Base-by-base conservation (phyloP, 768 basidiomycete genomes). In the Tulasnella sp. region DNA sequence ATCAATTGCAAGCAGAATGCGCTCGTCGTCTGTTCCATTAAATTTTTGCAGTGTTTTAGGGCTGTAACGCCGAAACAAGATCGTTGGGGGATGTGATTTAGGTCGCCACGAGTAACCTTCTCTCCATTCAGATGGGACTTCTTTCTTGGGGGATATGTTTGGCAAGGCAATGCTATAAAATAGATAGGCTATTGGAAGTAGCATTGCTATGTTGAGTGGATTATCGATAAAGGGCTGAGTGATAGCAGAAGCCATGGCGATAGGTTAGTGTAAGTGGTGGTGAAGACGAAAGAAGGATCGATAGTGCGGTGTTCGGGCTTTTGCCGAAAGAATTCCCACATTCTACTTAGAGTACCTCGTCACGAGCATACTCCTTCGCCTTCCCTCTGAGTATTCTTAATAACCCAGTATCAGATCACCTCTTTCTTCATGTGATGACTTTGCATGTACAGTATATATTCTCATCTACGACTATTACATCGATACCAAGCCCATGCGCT, bases 51-150 rank as follows among this genome's bases (percentile, higher is more conserved):
- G 69, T 2, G 86, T 81, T 63, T 74, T 77, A 0, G 92, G 80
- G 0, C 86, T 92, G 62, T 79, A 95, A 0, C 74, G 76, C 62
- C 77, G 73, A 67, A 78, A 90, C 19, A 90, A 64, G 16, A 89
- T 72, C 0, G 83, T 80, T 2, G 83, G 79, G 2, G 84, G 79
- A 59, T 93, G 90, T 0, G 73, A 59, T 57, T 81, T 78, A 0
- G 93, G 93, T 71, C 89, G 76, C 89, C 90, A 96, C 57, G 87
- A 83, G 71, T 96, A 98, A 1, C 80, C 77, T 0, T 77, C 67
- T 63, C 83, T 81, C 54, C 54, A 39, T 55, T 60, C 35, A 16
- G 32, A 34, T 9, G 74, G 65, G 29, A 68, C 15, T 32, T 53
- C 15, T 35, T 39, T 4, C 0, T 54, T 32, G 13, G 49, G 41